Percentiles rank a stretch among this genome's conserved stretches.
Evolutionary conservation across 163 green algal genomes (phyloP).

Genomic region (Prototheca wickerhamii): DNA sequence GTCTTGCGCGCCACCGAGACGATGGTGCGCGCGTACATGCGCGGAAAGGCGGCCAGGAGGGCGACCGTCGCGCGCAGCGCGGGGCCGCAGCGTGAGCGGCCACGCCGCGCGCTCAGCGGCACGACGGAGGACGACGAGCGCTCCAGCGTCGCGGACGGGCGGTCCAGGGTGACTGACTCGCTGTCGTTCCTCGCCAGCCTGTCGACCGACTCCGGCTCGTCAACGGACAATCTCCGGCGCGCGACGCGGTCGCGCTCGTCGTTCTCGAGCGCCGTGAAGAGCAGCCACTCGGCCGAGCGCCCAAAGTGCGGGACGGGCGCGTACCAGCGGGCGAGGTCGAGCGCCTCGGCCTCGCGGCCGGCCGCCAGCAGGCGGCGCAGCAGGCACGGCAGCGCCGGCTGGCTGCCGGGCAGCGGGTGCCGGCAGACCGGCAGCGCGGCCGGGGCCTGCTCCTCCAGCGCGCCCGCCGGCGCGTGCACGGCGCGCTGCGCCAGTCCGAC

Average conservation of each 20-base stretch:
- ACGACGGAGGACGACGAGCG: too few relatives aligned
- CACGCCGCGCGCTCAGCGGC: not conserved
- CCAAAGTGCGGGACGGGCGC: constrained; percentile 59
- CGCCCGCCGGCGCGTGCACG: not conserved
- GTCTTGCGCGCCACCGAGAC: constrained; percentile 83
- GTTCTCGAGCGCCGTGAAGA: constrained; percentile 78
- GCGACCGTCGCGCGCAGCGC: constrained; percentile 31
- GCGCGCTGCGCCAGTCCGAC: constrained; percentile 71
- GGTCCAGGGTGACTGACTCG: too few relatives aligned
- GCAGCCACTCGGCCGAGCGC: constrained; percentile 79
- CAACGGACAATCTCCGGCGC: too few relatives aligned
- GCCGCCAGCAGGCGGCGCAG: constrained; percentile 68
- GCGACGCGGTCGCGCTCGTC: constrained; percentile 36
- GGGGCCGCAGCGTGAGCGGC: constrained; percentile 11
- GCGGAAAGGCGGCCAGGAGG: constrained; percentile 39
- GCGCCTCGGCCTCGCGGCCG: constrained; percentile 48
- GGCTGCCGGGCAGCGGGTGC: constrained; percentile 62
- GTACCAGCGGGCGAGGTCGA: constrained; percentile 38
- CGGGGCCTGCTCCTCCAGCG: not conserved
- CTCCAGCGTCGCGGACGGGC: too few relatives aligned
- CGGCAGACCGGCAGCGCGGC: constrained; percentile 36
- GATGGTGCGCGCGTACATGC: constrained; percentile 51
- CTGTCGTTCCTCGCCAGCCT: too few relatives aligned
- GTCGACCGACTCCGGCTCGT: too few relatives aligned
- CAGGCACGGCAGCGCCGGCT: constrained; percentile 79